A percentile compares a stretch with the other conserved stretches of the same genome.
Evolutionary conservation across 2,329 filamentous ascomycete genomes (phyloP).

Genomic region (Acrocalymma vagum): DNA sequence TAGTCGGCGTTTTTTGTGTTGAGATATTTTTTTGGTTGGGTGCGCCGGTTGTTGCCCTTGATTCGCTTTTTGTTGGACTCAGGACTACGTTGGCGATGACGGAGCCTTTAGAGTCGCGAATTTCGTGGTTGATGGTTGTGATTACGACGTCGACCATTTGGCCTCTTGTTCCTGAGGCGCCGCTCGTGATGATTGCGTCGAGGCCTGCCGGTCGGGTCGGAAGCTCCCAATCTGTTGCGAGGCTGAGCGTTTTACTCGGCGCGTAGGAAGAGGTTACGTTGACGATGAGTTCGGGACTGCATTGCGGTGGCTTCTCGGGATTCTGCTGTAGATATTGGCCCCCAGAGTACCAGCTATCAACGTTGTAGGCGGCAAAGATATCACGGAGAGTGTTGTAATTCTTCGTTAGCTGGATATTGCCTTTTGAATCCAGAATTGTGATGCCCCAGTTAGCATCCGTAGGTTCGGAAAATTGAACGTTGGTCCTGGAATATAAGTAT

Average conservation of each 20-base stretch:
- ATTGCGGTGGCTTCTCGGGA: not conserved
- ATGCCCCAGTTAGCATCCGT: slow-evolving; percentile 8
- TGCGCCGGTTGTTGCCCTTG: slow-evolving; percentile 4
- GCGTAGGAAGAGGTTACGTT: not conserved
- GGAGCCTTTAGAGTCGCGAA: slow-evolving; percentile 16
- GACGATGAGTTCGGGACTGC: not conserved
- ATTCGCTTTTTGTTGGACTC: slow-evolving; percentile 14
- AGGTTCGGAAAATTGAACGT: slow-evolving; percentile 5
- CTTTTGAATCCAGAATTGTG: slow-evolving; percentile 3
- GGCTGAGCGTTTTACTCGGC: slow-evolving; percentile 2
- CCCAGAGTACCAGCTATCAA: too few relatives aligned
- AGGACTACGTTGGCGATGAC: slow-evolving; percentile 3
- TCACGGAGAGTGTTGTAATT: slow-evolving; percentile 13
- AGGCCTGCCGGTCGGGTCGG: slow-evolving; percentile 16
- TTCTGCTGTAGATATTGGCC: not conserved
- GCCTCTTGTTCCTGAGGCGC: slow-evolving; percentile 12
- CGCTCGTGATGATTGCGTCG: slow-evolving; percentile 17
- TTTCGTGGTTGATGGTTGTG: slow-evolving; percentile 11
- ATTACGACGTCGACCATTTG: slow-evolving; percentile 22
- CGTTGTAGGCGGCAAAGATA: too few relatives aligned
- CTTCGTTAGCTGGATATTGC: slow-evolving; percentile 9
- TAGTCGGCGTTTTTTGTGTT: too few relatives aligned
- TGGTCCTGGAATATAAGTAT: slow-evolving; percentile 10
- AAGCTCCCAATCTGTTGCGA: slow-evolving; percentile 18
- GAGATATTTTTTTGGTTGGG: too few relatives aligned